Conservation (phyloP, 2,329 filamentous ascomycete species). For the Pestalotiopsis sp. region DNA sequence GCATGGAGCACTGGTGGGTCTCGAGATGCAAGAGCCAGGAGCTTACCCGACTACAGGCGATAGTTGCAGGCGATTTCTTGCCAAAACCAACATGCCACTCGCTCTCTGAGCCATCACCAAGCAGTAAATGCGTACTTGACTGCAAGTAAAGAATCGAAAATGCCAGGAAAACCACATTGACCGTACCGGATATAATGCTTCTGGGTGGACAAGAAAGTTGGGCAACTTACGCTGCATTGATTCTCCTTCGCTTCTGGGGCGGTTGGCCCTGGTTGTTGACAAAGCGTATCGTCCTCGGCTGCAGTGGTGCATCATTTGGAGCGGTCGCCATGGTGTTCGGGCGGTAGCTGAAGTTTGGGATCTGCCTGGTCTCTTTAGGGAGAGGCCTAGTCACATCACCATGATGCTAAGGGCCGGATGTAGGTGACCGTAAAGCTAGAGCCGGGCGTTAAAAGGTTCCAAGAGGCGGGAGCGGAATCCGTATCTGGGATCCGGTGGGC, state of each 20-base stretch:
- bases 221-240: slow-evolving; percentile 69
- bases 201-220: neutral
- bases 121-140: neutral
- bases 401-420: slow-evolving; percentile 4
- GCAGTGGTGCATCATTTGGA: slow-evolving; percentile 41
- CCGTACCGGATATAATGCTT: too few relatives aligned
- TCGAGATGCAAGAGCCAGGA: slow-evolving; percentile 9
- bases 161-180: slow-evolving; percentile 22
- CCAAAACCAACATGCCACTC: neutral
- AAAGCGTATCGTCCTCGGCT: slow-evolving; percentile 69
- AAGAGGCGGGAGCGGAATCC: neutral
- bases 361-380: neutral
- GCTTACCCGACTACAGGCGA: neutral
- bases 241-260: slow-evolving; percentile 74
- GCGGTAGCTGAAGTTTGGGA: neutral
- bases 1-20: slow-evolving; percentile 6
- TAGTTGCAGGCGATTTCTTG: neutral
- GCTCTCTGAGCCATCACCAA: too few relatives aligned
- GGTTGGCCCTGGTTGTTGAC: slow-evolving; percentile 82
- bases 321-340: slow-evolving; percentile 43
- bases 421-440: neutral
- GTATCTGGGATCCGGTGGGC: neutral
- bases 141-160: slow-evolving; percentile 16
- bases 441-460: neutral
- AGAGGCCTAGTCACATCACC: slow-evolving; percentile 7